Conservation (phyloP, 1,284 basidiomycete species). For the Pterula multifida region DNA sequence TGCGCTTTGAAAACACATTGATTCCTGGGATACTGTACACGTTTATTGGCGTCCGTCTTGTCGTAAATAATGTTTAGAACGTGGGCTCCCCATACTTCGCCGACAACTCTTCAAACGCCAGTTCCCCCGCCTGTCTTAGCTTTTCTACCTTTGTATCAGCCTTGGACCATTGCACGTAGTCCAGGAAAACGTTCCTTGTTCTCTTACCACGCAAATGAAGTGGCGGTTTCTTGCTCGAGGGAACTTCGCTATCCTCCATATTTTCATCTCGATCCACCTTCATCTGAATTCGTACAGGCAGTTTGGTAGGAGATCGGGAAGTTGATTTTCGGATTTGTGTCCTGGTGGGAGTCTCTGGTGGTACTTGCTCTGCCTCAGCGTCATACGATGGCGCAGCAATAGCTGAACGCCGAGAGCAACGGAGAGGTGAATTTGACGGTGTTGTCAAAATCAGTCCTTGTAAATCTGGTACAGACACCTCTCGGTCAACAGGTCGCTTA, state of each 20-base stretch:
- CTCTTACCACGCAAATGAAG: background rate
- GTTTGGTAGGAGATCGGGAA: background rate
- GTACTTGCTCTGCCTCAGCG: background rate
- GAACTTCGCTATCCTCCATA: background rate
- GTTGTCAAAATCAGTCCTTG: background rate
- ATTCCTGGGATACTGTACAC: background rate
- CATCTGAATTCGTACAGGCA: background rate
- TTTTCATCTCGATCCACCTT: background rate
- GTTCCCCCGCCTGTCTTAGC: background rate
- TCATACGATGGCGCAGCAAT: background rate
- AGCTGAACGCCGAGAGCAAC: background rate
- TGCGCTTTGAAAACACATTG: no score
- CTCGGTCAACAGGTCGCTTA: no score
- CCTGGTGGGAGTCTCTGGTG: background rate
- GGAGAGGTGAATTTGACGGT: background rate
- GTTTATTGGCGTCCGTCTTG: background rate
- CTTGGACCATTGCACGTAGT: background rate
- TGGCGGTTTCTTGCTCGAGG: background rate
- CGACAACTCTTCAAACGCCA: background rate
- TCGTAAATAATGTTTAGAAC: background rate
- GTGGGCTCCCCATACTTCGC: background rate
- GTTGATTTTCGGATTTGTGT: background rate
- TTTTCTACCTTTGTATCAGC: background rate
- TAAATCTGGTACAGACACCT: background rate
- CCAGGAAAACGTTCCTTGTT: background rate